Evolutionary conservation across 352 stramenopile genomes (phyloP), one percentile per base, ranked within the genome.

Genomic region (Pythium sp.): DNA sequence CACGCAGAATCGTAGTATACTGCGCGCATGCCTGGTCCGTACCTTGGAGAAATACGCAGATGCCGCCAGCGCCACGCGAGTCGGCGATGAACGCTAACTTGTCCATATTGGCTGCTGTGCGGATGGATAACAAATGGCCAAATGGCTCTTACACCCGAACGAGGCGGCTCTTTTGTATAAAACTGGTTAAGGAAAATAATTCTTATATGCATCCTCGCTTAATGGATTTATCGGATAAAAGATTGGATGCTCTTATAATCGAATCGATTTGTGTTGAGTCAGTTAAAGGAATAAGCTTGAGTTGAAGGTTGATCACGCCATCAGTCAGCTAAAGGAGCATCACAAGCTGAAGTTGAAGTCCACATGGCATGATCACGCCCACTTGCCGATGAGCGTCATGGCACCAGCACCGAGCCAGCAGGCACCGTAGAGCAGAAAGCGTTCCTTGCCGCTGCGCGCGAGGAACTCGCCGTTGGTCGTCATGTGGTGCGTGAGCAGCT

Each of bases 301-400:
- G 30, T 32, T 32, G 30, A 32, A 32, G 30, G 30, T 5, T 32
- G 30, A 32, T 32, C 30, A 32, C 30, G 30, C 30, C 30, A 6
- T 6, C 30, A 32, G 5, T 51, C 15, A 18, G 5, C 22, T 51
- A 20, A 51, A 51, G 5, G 6, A 51, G 6, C 2, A 22, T n/a
- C 4, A 15, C 41, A 49, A 49, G 4, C 7, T 49, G 41, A 20
- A 20, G 14, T 20, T 15, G 28, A 32, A 6, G 14, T 20, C 38
- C 6, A n/a, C 41, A 49, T 2, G 9, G 9, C 8, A 43, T 49
- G 41, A 5, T 77, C 78, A 90, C 9, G 76, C 82, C 80, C 82
- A 92, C 65, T 90, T 90, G 69, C 79, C 84, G 53, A 92, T 84
- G 32, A 92, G 67, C 43, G 82, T 77, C 82, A 92, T 89, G 20